phyloP scores from a whole-genome alignment of 164 flowering plant species.

The Cinnamomum micranthum region DNA sequence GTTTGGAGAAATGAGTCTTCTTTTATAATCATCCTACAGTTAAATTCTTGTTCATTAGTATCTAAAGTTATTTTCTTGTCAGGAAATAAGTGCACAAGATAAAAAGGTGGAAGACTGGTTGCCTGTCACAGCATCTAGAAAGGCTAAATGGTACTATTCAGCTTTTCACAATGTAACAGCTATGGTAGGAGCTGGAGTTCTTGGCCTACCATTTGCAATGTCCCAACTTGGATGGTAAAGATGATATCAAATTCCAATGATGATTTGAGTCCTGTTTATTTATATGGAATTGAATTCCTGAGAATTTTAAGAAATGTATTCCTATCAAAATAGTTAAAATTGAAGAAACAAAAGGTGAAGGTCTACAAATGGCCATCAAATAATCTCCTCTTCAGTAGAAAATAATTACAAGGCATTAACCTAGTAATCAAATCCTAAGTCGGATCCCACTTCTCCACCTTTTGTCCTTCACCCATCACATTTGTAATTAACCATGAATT shows the following conservation, averaged over 20 bases:
- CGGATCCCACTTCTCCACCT: not conserved
- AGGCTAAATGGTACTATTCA: conserved; percentile 35
- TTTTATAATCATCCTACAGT: no score
- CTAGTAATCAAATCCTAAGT: not conserved
- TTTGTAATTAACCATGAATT: no score
- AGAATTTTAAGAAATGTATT: no score
- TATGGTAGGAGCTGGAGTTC: conserved; percentile 34
- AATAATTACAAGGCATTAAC: no score
- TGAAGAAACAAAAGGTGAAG: no score
- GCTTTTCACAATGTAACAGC: conserved; percentile 36
- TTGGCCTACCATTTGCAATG: conserved; percentile 29
- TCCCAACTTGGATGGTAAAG: conserved; percentile 32
- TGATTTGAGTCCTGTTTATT: not conserved
- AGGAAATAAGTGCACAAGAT: not conserved
- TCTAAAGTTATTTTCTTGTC: not conserved
- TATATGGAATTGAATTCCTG: no score
- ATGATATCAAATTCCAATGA: not conserved
- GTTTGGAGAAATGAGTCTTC: no score
- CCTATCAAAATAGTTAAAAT: no score
- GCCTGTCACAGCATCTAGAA: conserved; percentile 24
- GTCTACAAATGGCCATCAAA: no score
- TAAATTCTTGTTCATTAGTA: no score
- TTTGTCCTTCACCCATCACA: not conserved
- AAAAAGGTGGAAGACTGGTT: conserved; percentile 18
- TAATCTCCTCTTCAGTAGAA: no score